Percentiles rank a stretch among this genome's conserved stretches.
These are phyloP conservation scores for Ceratocystis lukuohia DNA, from an alignment of 2,329 filamentous ascomycete genomes.

Conservation along the genomic window DNA sequence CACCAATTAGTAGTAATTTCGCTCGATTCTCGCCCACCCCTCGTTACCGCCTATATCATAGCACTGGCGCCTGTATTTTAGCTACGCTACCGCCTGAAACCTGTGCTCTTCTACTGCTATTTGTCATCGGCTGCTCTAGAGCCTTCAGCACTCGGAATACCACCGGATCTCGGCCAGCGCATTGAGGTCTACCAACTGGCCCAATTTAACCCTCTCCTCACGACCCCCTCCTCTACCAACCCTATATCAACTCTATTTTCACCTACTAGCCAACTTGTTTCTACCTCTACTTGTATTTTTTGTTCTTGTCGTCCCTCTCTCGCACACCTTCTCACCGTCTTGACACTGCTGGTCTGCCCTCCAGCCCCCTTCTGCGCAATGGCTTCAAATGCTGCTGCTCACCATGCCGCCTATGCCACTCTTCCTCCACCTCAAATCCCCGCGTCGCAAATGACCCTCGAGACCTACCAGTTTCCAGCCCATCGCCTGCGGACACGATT, in stretches of 20 bases:
- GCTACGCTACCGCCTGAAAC: not conserved
- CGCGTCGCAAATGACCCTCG: constrained; percentile 25
- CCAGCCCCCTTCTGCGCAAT: constrained; percentile 3
- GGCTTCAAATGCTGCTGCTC: constrained; percentile 9
- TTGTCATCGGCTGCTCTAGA: not conserved
- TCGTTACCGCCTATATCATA: not conserved
- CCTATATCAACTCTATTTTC: not conserved
- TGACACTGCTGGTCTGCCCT: not conserved
- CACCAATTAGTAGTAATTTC: not conserved
- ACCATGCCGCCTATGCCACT: constrained; percentile 9
- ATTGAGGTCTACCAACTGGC: not conserved
- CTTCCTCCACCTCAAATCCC: constrained; percentile 13
- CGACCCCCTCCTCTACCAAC: not conserved
- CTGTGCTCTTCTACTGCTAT: not conserved
- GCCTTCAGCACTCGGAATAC: not conserved
- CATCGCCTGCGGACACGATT: constrained; percentile 41
- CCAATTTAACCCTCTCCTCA: not conserved
- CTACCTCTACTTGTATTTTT: not conserved
- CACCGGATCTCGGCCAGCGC: constrained; percentile 5
- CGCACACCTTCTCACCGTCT: not conserved
- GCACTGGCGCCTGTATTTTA: not conserved
- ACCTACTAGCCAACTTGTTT: not conserved
- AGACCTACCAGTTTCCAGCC: constrained; percentile 46
- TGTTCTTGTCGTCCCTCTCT: not conserved
- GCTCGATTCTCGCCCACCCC: not conserved